phyloP scores from a whole-genome alignment of 306 rosid genomes.

The Cicer arietinum region DNA sequence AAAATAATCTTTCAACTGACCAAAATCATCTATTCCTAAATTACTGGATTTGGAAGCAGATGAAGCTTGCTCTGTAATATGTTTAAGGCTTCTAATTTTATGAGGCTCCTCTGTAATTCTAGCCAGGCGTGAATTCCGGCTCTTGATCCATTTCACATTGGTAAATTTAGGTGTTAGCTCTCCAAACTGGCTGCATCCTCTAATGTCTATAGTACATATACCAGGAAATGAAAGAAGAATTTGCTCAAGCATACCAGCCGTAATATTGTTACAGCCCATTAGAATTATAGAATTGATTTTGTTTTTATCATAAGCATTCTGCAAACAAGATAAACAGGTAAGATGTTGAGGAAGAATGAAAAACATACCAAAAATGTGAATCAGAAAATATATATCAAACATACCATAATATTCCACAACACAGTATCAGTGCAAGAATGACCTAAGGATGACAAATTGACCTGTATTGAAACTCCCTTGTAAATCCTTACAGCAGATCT shows the following conservation, averaged over 20 bases:
- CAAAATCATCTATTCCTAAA: constrained; percentile 79
- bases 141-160: constrained; percentile 83
- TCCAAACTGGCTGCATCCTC: constrained; percentile 86
- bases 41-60: constrained; percentile 65
- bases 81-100: constrained; percentile 76
- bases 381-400: constrained; percentile 45
- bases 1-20: constrained; percentile 89
- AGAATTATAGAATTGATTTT: constrained; percentile 79
- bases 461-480: constrained; percentile 73
- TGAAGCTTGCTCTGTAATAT: constrained; percentile 64
- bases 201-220: constrained; percentile 74
- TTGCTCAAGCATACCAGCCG: constrained; percentile 78
- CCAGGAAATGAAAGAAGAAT: constrained; percentile 72
- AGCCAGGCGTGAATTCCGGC: constrained; percentile 55
- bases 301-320: constrained; percentile 72
- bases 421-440: constrained; percentile 74
- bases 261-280: constrained; percentile 74
- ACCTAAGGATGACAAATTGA: constrained; percentile 79
- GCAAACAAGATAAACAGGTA: constrained; percentile 60
- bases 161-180: constrained; percentile 70
- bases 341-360: constrained; percentile 30
- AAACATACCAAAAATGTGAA: constrained; percentile 30
- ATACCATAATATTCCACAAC: constrained; percentile 75
- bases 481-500: constrained; percentile 74
- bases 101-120: constrained; percentile 66